These are phyloP conservation scores for Chrysoporthe puriensis DNA, from an alignment of 2,329 filamentous ascomycete genomes.

Conservation along the genomic window DNA sequence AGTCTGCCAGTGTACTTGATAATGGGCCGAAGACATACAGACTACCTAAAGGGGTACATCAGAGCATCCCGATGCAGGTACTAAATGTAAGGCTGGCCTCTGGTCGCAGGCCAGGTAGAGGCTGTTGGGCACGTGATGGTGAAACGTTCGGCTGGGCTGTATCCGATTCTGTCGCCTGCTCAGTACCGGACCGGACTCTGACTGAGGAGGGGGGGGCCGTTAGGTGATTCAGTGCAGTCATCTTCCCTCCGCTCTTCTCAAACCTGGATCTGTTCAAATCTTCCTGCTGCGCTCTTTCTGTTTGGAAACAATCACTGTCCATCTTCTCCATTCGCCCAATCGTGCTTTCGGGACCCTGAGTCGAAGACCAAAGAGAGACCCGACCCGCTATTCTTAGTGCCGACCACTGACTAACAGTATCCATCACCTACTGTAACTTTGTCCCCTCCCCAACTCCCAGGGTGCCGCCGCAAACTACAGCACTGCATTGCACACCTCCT, in stretches of 20 bases:
- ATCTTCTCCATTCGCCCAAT: neutral
- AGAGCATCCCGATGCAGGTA: neutral
- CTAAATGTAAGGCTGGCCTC: neutral
- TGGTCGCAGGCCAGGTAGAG: neutral
- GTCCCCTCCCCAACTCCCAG: constrained; percentile 17
- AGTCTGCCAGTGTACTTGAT: neutral
- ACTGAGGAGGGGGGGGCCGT: neutral
- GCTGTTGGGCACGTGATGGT: constrained; percentile 12
- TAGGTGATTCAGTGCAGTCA: constrained; percentile 11
- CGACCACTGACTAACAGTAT: constrained; percentile 24
- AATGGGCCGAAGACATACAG: neutral
- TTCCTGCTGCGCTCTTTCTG: neutral
- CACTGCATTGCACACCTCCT: constrained; percentile 28
- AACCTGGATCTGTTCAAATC: neutral
- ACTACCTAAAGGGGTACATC: neutral
- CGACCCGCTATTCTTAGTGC: constrained; percentile 23
- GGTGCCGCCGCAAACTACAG: constrained; percentile 23
- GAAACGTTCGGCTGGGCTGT: constrained; percentile 24
- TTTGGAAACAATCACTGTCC: constrained; percentile 2
- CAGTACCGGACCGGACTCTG: neutral
- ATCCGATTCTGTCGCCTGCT: constrained; percentile 10
- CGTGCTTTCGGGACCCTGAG: constrained; percentile 14
- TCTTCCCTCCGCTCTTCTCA: constrained; percentile 1
- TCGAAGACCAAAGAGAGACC: neutral
- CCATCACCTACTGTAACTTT: constrained; percentile 24